Percentiles rank a stretch among this genome's conserved stretches.
phyloP scores from a whole-genome alignment of 441 rosid genomes.

The Breynia disticha region DNA sequence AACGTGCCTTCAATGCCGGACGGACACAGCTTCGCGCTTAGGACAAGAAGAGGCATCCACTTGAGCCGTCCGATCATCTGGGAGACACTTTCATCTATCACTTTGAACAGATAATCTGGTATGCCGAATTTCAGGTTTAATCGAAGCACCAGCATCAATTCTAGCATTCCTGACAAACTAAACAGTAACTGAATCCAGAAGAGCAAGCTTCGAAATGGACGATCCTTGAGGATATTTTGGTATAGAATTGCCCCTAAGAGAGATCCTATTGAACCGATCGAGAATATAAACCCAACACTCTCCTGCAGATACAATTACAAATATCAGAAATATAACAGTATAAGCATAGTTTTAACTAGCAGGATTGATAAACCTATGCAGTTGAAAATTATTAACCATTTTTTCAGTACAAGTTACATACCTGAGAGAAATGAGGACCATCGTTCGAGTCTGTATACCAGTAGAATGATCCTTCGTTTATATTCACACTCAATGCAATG shows the following conservation, averaged over 20 bases:
- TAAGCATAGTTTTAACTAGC: no score
- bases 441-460: slow-evolving; percentile 81
- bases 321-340: neutral
- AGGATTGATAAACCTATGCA: no score
- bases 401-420: slow-evolving; percentile 13
- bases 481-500: slow-evolving; percentile 59
- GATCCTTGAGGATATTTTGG: slow-evolving; percentile 60
- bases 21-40: slow-evolving; percentile 94
- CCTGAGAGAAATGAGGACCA: slow-evolving; percentile 90
- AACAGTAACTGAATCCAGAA: slow-evolving; percentile 79
- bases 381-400: no score
- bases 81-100: slow-evolving; percentile 66
- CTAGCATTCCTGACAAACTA: slow-evolving; percentile 87
- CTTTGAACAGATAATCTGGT: slow-evolving; percentile 70
- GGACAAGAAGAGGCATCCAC: slow-evolving; percentile 98
- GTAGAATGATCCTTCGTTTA: slow-evolving; percentile 83
- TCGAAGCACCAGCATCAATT: slow-evolving; percentile 70
- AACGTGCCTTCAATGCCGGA: slow-evolving; percentile 95
- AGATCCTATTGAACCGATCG: slow-evolving; percentile 75
- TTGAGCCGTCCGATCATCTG: slow-evolving; percentile 59
- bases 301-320: slow-evolving; percentile 42
- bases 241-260: slow-evolving; percentile 67
- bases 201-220: slow-evolving; percentile 55
- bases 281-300: slow-evolving; percentile 72
- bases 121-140: slow-evolving; percentile 59